These are phyloP conservation scores for Gymnopilus dilepis DNA, from an alignment of 768 basidiomycete species.

Conservation along the genomic window DNA sequence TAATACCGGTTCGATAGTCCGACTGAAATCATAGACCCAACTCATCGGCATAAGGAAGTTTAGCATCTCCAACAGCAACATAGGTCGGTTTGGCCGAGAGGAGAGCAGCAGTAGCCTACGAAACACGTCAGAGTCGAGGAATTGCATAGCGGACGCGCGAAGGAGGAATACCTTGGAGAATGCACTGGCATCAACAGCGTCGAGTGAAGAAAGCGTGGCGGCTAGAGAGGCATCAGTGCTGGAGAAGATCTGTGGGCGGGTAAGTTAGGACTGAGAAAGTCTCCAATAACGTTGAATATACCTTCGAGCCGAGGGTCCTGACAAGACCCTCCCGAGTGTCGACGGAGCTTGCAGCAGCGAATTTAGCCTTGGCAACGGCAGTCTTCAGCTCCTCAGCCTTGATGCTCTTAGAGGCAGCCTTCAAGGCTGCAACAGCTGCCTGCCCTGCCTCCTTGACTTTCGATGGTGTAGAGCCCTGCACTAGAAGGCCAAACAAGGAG, in stretches of 20 bases:
- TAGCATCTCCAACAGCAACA: conserved; percentile 83
- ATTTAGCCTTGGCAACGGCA: conserved; percentile 90
- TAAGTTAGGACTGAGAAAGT: not conserved
- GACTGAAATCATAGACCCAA: conserved; percentile 64
- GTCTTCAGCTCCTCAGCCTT: conserved; percentile 75
- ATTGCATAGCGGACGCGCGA: not conserved
- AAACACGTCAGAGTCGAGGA: conserved; percentile 1
- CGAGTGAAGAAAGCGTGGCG: conserved; percentile 67
- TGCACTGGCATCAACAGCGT: conserved; percentile 66
- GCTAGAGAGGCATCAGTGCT: conserved; percentile 59
- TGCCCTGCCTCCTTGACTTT: conserved; percentile 72
- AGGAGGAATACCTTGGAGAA: conserved; percentile 69
- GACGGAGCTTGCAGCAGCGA: conserved; percentile 69
- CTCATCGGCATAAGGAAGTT: conserved; percentile 85
- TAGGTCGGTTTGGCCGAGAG: conserved; percentile 82
- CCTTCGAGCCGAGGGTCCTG: conserved; percentile 66
- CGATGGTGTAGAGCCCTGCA: conserved; percentile 69
- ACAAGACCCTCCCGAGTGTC: conserved; percentile 77
- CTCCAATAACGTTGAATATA: conserved; percentile 35
- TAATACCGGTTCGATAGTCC: conserved; percentile 19
- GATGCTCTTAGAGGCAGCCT: conserved; percentile 63
- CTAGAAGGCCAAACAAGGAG: conserved; percentile 79
- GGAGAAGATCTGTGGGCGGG: conserved; percentile 58
- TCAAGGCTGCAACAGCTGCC: conserved; percentile 70
- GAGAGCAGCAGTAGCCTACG: conserved; percentile 67